Evolutionary conservation across 1,284 basidiomycete genomes (phyloP).

Genomic region (Moniliophthora roreri): DNA sequence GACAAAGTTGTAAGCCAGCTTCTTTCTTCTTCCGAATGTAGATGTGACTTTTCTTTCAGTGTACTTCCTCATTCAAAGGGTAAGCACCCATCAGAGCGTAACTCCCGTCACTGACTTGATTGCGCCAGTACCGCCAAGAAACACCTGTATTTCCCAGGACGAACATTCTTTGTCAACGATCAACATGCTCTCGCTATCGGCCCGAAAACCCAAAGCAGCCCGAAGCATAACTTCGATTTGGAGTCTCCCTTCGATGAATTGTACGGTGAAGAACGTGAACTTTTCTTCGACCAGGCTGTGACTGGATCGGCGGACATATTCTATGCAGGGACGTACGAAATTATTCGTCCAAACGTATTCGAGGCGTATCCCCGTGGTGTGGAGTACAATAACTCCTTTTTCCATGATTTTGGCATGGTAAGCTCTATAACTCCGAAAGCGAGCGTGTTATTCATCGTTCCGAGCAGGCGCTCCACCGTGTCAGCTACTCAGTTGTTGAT

Average conservation of each 20-base stretch:
- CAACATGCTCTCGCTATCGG: background rate
- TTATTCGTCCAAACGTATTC: too few species aligned
- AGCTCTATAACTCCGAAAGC: too few species aligned
- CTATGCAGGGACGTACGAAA: background rate
- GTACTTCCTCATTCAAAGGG: too few species aligned
- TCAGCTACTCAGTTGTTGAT: too few species aligned
- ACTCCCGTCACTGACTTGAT: too few species aligned
- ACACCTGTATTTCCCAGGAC: background rate
- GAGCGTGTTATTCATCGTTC: background rate
- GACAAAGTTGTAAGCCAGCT: too few species aligned
- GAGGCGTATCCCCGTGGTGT: background rate
- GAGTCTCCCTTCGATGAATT: background rate
- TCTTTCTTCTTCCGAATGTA: too few species aligned
- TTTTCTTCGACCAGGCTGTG: background rate
- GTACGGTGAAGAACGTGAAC: background rate
- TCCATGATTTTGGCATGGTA: too few species aligned
- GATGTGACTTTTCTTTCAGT: too few species aligned
- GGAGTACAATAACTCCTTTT: too few species aligned
- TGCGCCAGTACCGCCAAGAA: too few species aligned
- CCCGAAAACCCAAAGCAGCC: background rate
- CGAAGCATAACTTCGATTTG: background rate
- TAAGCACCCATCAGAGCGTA: too few species aligned
- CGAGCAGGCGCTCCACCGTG: background rate
- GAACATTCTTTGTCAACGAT: background rate
- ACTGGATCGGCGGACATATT: background rate